Evolutionary conservation across 2,329 filamentous ascomycete genomes (phyloP).

Genomic region (Orbilia oligospora): DNA sequence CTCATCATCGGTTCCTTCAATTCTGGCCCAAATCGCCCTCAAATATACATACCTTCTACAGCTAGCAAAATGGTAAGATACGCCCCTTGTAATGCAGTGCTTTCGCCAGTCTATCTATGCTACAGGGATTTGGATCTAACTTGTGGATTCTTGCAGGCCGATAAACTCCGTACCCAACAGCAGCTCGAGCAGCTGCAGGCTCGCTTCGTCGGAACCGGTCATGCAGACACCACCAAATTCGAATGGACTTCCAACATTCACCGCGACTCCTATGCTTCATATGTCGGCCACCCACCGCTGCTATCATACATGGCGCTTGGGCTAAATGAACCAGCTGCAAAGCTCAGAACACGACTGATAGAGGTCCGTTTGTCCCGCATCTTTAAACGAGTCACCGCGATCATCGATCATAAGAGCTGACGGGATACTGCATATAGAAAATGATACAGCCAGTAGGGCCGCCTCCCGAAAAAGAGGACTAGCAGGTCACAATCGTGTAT

Average conservation of each 20-base stretch:
- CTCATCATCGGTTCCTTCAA: conserved; percentile 3
- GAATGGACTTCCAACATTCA: conserved; percentile 97
- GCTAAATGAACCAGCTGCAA: conserved; percentile 85
- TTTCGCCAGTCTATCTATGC: neutral
- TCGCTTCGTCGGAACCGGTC: conserved; percentile 94
- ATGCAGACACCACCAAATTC: conserved; percentile 95
- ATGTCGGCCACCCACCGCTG: conserved; percentile 89
- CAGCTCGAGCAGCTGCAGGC: conserved; percentile 97
- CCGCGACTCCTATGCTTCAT: conserved; percentile 90
- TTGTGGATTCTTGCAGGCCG: conserved; percentile 74
- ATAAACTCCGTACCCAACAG: conserved; percentile 97
- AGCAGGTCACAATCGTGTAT: conserved; percentile 20
- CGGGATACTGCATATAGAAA: conserved; percentile 69
- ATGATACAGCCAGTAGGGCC: conserved; percentile 78
- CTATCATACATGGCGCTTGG: conserved; percentile 91
- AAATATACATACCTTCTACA: neutral
- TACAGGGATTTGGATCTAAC: conserved; percentile 2
- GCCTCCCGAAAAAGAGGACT: conserved; percentile 74
- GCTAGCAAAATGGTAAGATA: conserved; percentile 44
- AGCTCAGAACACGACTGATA: conserved; percentile 83
- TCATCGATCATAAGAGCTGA: conserved; percentile 31
- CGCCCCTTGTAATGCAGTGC: neutral
- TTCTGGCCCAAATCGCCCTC: conserved; percentile 2
- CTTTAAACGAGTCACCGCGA: neutral
- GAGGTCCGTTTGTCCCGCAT: conserved; percentile 71